These are phyloP conservation scores for Monosporozyma siamensis DNA, from an alignment of 805 yeast genomes.

Conservation along the genomic window DNA sequence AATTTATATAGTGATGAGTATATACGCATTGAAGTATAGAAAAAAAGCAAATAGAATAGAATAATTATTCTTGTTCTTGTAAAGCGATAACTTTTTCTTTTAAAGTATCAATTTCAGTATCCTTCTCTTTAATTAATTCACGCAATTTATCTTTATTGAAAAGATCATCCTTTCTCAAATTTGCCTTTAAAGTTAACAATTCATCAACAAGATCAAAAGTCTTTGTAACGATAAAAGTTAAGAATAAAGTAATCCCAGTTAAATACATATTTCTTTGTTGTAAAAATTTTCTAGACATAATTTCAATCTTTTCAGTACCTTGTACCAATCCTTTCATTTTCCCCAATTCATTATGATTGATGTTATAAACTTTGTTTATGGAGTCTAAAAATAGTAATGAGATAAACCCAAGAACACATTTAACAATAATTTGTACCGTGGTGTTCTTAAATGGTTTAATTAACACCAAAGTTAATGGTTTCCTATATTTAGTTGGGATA, in stretches of 20 bases:
- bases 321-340: slow-evolving; percentile 1
- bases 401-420: slow-evolving; percentile 77
- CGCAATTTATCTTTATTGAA: slow-evolving; percentile 35
- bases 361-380: slow-evolving; percentile 69
- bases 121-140: slow-evolving; percentile 42
- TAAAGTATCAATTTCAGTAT: slow-evolving; percentile 54
- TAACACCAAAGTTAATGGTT: slow-evolving; percentile 52
- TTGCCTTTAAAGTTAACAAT: slow-evolving; percentile 54
- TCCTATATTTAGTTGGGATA: slow-evolving; percentile 65
- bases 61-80: no score
- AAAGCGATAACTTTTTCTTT: slow-evolving; percentile 66
- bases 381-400: slow-evolving; percentile 79
- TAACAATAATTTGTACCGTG: slow-evolving; percentile 65
- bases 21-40: slow-evolving; percentile 16
- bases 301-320: slow-evolving; percentile 60
- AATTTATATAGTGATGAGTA: slow-evolving; percentile 14
- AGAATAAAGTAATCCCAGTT: slow-evolving; percentile 88
- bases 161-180: slow-evolving; percentile 24
- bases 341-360: slow-evolving; percentile 39
- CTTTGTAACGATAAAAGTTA: slow-evolving; percentile 76
- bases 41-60: background rate
- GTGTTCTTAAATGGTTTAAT: slow-evolving; percentile 62
- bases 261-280: slow-evolving; percentile 94
- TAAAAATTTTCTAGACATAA: slow-evolving; percentile 84
- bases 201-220: slow-evolving; percentile 75